Evolutionary conservation across 805 yeast species (phyloP), one percentile per base, ranked within the genome.

Genomic region (Wickerhamomyces strasburgensis): DNA sequence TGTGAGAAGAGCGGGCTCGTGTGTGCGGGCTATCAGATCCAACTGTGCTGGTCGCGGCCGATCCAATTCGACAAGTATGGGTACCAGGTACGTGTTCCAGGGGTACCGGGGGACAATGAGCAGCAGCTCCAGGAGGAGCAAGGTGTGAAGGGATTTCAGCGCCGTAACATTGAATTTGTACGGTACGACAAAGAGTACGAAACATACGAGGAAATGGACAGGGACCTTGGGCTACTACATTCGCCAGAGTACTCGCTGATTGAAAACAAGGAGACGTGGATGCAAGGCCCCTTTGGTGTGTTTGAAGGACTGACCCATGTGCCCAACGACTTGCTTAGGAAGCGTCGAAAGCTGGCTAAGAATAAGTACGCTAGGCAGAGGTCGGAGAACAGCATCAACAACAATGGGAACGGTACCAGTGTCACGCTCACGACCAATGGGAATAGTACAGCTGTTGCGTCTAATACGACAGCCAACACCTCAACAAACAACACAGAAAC

Each of bases 11-110:
- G 85, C 1, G 78, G 81, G 0, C 56, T 84, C 19, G 63, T 66
- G 3, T 88, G 96, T 52, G 86, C 81, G 19, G 96, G 96, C 1
- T 88, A 87, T 52, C 84, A 77, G 42, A 80, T 88, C 39, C 84
- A 82, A 47, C 70, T 88, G 21, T 64, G 88, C 42, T 88, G 96
- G 96, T 63, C 68, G 3, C 61, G 59, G 11, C 84, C 85, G 0
- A 57, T 74, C 4, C 59, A 60, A 33, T 76, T 73, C 41, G 74
- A 75, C 43, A 57, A 53, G 29, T 68, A 62, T 39, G 80, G 79
- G 0, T 47, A 49, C 19, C 71, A 64, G 31, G 29, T 66, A 18
- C 32, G 58, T 3, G 33, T 31, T 11, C 45, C 41, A 14, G 49
- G 40, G 3, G 40, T 41, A 13, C 33, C 38, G 5, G 42, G 31